phyloP scores from a whole-genome alignment of 108 stramenopile species.

The Heterococcus sp. region DNA sequence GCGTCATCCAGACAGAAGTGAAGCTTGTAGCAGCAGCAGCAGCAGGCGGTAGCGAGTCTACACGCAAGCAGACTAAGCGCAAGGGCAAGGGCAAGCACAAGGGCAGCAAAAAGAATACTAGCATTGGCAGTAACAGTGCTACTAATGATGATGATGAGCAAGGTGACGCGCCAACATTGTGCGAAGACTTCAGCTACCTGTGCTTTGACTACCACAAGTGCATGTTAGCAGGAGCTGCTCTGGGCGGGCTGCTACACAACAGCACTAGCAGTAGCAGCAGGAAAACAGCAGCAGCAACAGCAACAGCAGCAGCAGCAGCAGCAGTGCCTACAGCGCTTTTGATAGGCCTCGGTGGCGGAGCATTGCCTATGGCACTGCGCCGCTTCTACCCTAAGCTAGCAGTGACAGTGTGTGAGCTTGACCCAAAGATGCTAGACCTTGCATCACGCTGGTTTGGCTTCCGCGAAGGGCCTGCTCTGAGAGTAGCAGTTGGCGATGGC shows the following conservation, averaged over 20 bases:
- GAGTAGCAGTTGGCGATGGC: neutral
- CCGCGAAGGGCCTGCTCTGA: neutral
- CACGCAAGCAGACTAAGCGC: constrained; percentile 3
- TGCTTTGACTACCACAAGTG: constrained; percentile 48
- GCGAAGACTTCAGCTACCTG: constrained; percentile 23
- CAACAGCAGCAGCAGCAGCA: neutral
- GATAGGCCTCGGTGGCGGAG: constrained; percentile 48
- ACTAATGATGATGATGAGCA: neutral
- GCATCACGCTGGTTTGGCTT: constrained; percentile 31
- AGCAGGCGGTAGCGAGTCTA: constrained; percentile 7
- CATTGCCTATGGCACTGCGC: constrained; percentile 35
- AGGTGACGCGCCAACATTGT: neutral
- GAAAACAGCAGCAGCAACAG: neutral
- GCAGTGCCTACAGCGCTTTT: constrained; percentile 7
- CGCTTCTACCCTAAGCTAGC: constrained; percentile 19
- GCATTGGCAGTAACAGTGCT: neutral
- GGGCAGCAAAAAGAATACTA: constrained; percentile 4
- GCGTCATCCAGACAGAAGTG: constrained; percentile 49
- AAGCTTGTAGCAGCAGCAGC: neutral
- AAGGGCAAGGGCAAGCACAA: constrained; percentile 21
- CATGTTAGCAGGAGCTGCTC: constrained; percentile 24
- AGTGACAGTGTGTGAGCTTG: constrained; percentile 30
- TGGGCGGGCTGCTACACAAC: neutral
- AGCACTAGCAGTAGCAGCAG: neutral
- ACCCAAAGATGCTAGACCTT: constrained; percentile 26